Evolutionary conservation across 2,329 filamentous ascomycete genomes (phyloP).

Genomic region (Fusarium redolens): DNA sequence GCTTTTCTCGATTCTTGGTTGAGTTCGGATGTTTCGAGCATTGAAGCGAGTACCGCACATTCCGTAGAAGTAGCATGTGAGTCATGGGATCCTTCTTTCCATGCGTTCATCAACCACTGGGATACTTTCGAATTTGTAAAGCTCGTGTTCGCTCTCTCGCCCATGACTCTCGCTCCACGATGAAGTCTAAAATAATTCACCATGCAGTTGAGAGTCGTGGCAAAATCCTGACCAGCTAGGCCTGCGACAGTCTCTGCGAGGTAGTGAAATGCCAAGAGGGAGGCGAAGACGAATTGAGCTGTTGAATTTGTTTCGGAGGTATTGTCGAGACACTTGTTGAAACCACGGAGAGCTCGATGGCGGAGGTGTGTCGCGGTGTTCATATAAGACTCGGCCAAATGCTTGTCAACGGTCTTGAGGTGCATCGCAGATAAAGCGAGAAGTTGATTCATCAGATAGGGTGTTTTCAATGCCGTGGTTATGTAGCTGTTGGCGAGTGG

Average conservation of each 20-base stretch:
- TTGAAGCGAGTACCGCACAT: background rate
- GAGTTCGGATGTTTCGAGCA: conserved; percentile 7
- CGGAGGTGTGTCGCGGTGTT: conserved; percentile 1
- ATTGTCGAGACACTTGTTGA: conserved; percentile 7
- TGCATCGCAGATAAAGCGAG: conserved; percentile 26
- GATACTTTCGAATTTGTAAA: background rate
- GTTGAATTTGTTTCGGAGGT: conserved; percentile 6
- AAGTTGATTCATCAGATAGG: conserved; percentile 28
- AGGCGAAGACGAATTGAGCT: conserved; percentile 22
- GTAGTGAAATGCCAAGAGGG: conserved; percentile 12
- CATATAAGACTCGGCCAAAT: background rate
- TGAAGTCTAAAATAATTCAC: conserved; percentile 22
- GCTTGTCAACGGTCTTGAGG: background rate
- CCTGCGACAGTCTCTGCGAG: conserved; percentile 11
- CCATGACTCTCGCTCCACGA: background rate
- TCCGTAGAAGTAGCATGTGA: background rate
- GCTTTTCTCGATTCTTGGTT: background rate
- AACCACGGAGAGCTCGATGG: conserved; percentile 8
- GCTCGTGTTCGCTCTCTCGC: background rate
- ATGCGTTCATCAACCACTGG: background rate
- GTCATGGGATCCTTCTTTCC: background rate
- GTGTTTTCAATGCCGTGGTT: background rate
- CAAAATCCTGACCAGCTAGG: background rate
- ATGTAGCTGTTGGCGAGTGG: background rate
- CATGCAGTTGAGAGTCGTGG: background rate